Percentiles rank a stretch among this genome's conserved stretches.
Evolutionary conservation across 371 early-diverging fungal species (phyloP).

Genomic region (Mucor racemosus): DNA sequence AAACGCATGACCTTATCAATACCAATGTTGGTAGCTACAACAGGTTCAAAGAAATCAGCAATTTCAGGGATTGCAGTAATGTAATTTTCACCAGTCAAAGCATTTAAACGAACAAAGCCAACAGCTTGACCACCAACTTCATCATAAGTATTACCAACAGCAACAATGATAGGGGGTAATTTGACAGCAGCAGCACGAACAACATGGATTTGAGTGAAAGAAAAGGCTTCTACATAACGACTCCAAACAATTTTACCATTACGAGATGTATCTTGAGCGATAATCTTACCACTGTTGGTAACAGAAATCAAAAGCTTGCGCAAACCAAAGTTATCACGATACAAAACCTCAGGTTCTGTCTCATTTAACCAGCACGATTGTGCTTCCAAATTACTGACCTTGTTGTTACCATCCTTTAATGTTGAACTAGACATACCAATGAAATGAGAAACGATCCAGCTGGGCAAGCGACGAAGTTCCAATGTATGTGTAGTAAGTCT

Average conservation of each 20-base stretch:
- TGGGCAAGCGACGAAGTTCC: slow-evolving; percentile 50
- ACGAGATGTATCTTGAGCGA: slow-evolving; percentile 80
- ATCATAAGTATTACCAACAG: slow-evolving; percentile 50
- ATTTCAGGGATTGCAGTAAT: slow-evolving; percentile 37
- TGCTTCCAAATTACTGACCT: slow-evolving; percentile 23
- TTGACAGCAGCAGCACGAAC: slow-evolving; percentile 72
- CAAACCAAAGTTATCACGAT: slow-evolving; percentile 84
- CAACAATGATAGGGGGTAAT: slow-evolving; percentile 78
- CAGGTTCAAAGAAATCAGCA: slow-evolving; percentile 54
- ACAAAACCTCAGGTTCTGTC: slow-evolving; percentile 33
- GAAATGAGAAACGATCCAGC: slow-evolving; percentile 36
- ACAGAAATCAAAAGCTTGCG: slow-evolving; percentile 84
- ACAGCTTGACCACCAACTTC: slow-evolving; percentile 49
- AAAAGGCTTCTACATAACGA: slow-evolving; percentile 42
- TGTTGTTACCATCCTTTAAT: slow-evolving; percentile 20
- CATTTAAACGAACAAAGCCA: slow-evolving; percentile 69
- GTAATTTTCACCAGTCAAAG: slow-evolving; percentile 72
- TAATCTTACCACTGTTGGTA: slow-evolving; percentile 77
- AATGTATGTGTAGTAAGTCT: slow-evolving; percentile 61
- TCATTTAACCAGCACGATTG: slow-evolving; percentile 39
- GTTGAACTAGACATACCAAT: slow-evolving; percentile 24
- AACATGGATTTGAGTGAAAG: slow-evolving; percentile 59
- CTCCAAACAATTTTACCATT: slow-evolving; percentile 83
- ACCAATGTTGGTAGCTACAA: slow-evolving; percentile 53
- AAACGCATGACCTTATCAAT: slow-evolving; percentile 60